phyloP scores from a whole-genome alignment of 1,284 basidiomycete species.

The Leccinum laetum region DNA sequence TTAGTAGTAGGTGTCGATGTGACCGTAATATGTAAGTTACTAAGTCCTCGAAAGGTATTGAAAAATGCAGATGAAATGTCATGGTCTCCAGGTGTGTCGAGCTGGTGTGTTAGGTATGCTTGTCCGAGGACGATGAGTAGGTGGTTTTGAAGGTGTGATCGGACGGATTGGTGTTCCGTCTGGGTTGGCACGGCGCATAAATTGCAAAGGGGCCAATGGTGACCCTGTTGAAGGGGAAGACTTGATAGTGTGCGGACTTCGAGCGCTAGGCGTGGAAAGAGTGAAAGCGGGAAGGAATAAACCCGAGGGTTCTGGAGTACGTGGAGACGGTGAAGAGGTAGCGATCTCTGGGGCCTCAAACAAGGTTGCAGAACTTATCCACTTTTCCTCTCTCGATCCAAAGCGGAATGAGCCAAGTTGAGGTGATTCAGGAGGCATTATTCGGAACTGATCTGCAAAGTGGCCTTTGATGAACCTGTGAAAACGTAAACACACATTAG shows the following conservation, averaged over 20 bases:
- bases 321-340: constrained; percentile 53
- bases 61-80: constrained; percentile 21
- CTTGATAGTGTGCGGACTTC: constrained; percentile 45
- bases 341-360: constrained; percentile 49
- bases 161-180: constrained; percentile 39
- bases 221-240: constrained; percentile 49
- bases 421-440: constrained; percentile 61
- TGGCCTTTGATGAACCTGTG: constrained; percentile 82
- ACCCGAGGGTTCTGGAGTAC: constrained; percentile 66
- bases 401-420: constrained; percentile 37
- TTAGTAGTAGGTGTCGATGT: constrained; percentile 25
- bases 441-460: constrained; percentile 77
- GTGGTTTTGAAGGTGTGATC: constrained; percentile 42
- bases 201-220: constrained; percentile 55
- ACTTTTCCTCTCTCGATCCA: constrained; percentile 63
- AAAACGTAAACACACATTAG: constrained; percentile 10
- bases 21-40: constrained; percentile 13
- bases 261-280: constrained; percentile 47
- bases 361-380: constrained; percentile 79
- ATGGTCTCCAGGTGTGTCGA: constrained; percentile 37
- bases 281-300: constrained; percentile 47
- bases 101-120: constrained; percentile 36
- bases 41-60: constrained; percentile 17
- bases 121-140: constrained; percentile 31
- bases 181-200: constrained; percentile 52